These are phyloP conservation scores for Coemansia sp. DNA, from an alignment of 192 early-diverging fungal species.

Conservation along the genomic window DNA sequence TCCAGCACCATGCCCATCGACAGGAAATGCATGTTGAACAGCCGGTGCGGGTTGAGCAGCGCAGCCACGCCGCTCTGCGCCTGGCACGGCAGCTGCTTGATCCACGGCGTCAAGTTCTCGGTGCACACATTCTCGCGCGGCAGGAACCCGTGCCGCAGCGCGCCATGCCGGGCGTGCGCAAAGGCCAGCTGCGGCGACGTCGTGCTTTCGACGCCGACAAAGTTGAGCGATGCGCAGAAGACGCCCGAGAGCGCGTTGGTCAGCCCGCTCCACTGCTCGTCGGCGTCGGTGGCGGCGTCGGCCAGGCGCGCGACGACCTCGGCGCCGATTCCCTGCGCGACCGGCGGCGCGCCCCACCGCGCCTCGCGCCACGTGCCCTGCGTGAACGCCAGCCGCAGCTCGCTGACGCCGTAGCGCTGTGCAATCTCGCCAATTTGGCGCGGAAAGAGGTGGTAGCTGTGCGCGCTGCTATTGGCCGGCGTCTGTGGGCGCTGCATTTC, in stretches of 20 bases:
- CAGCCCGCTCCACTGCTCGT: constrained; percentile 80
- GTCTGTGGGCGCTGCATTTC: constrained; percentile 40
- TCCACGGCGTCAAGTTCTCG: constrained; percentile 97
- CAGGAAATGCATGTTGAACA: constrained; percentile 90
- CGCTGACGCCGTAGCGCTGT: constrained; percentile 68
- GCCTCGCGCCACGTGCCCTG: constrained; percentile 86
- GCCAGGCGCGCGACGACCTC: constrained; percentile 70
- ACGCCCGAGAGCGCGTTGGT: constrained; percentile 90
- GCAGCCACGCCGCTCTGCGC: constrained; percentile 84
- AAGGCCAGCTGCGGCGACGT: constrained; percentile 56
- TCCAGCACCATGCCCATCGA: constrained; percentile 79
- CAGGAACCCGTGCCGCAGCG: constrained; percentile 72
- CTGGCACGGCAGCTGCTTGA: constrained; percentile 94
- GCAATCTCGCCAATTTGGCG: constrained; percentile 82
- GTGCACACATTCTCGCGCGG: constrained; percentile 96
- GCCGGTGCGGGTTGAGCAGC: constrained; percentile 85
- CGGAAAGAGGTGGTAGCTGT: constrained; percentile 82
- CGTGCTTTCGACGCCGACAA: constrained; percentile 79
- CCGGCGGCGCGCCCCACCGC: constrained; percentile 66
- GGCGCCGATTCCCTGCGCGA: constrained; percentile 71
- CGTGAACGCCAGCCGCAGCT: constrained; percentile 85
- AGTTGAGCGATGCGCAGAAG: constrained; percentile 96
- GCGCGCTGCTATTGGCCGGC: constrained; percentile 25
- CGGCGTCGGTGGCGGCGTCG: constrained; percentile 31
- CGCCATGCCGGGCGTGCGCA: constrained; percentile 3